Evolutionary conservation across 1,139 yeast species (phyloP).

Genomic region (Geotrichum australiense): DNA sequence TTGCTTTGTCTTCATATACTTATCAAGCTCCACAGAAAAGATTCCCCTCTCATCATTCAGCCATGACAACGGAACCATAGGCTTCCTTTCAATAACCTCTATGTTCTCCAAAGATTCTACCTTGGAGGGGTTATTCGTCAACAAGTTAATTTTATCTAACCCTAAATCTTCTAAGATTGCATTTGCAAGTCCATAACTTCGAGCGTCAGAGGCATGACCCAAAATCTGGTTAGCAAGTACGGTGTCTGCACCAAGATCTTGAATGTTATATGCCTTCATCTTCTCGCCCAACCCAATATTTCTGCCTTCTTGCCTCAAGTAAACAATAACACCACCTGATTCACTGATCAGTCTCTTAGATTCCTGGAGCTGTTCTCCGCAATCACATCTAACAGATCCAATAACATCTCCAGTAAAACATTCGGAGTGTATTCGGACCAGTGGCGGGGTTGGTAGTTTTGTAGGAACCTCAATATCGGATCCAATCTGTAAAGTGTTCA

Average conservation of each 20-base stretch:
- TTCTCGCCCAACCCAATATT: constrained; percentile 97
- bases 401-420: constrained; percentile 99
- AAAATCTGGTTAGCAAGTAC: constrained; percentile 90
- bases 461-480: constrained; percentile 16
- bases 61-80: constrained; percentile 98
- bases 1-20: constrained; percentile 85
- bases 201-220: constrained; percentile 94
- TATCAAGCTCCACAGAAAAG: constrained; percentile 78
- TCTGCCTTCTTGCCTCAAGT: constrained; percentile 95
- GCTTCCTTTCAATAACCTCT: constrained; percentile 75
- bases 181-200: constrained; percentile 89
- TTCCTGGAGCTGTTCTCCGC: constrained; percentile 98
- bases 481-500: constrained; percentile 57
- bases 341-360: constrained; percentile 91
- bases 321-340: constrained; percentile 90
- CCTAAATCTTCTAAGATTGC: constrained; percentile 85
- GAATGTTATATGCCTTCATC: constrained; percentile 91
- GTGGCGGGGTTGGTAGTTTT: constrained; percentile 32
- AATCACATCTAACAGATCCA: constrained; percentile 97
- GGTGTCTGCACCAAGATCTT: constrained; percentile 97
- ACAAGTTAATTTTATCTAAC: constrained; percentile 58
- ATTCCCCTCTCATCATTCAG: constrained; percentile 57
- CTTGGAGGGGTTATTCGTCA: constrained; percentile 96
- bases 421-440: constrained; percentile 89
- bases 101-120: constrained; percentile 91